phyloP scores from a whole-genome alignment of 176 grass and related monocot genomes.

The Otatea glauca region DNA sequence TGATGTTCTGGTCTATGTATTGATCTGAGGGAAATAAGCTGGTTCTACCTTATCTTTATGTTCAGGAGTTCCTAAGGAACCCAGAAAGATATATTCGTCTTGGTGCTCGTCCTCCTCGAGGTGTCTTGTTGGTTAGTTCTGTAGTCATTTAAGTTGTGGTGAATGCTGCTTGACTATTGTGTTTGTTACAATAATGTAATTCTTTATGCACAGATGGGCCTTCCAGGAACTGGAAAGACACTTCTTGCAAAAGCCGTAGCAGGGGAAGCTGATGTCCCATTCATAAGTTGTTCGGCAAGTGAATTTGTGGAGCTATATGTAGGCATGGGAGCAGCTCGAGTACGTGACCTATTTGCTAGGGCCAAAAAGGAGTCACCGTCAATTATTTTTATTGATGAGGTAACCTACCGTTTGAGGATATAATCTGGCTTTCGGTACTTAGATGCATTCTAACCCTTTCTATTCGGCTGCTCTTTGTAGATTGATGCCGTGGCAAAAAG shows the following conservation, averaged over 20 bases:
- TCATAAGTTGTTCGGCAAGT: constrained; percentile 99
- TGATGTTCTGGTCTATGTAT: constrained; percentile 40
- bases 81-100: constrained; percentile 94
- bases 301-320: constrained; percentile 99
- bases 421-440: constrained; percentile 32
- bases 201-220: constrained; percentile 75
- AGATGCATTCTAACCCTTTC: constrained; percentile 32
- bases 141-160: background rate
- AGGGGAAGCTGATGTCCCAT: constrained; percentile 98
- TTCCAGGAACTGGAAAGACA: constrained; percentile 98
- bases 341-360: constrained; percentile 94
- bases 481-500: constrained; percentile 99
- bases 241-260: constrained; percentile 99
- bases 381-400: constrained; percentile 99
- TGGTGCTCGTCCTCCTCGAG: constrained; percentile 98
- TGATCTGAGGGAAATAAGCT: constrained; percentile 44
- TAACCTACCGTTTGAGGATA: constrained; percentile 43
- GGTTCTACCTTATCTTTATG: constrained; percentile 40
- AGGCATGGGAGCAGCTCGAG: constrained; percentile 97
- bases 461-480: constrained; percentile 45
- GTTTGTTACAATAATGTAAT: constrained; percentile 36
- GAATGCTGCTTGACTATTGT: constrained; percentile 20
- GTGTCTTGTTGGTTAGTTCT: constrained; percentile 92
- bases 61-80: constrained; percentile 92
- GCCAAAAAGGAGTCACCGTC: constrained; percentile 95